Conservation (phyloP, 371 early-diverging fungal species). For the Rhizopus delemar region DNA sequence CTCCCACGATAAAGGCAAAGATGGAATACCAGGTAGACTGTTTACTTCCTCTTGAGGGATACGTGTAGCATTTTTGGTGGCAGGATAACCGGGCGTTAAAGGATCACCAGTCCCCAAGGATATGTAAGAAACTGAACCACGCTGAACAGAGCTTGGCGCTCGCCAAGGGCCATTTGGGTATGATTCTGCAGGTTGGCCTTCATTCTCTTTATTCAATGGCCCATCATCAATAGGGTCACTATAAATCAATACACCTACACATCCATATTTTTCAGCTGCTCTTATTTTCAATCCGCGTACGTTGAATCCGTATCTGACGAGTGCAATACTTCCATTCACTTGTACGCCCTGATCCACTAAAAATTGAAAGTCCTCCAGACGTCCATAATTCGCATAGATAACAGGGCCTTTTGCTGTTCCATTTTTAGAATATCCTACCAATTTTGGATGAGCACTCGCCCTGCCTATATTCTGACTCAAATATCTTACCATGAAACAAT, state of each 20-base stretch:
- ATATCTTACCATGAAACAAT: slow-evolving; percentile 51
- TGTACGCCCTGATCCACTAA: slow-evolving; percentile 47
- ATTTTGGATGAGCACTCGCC: background rate
- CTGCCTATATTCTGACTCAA: background rate
- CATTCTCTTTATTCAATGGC: slow-evolving; percentile 19
- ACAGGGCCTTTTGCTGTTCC: slow-evolving; percentile 60
- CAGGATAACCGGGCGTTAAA: slow-evolving; percentile 65
- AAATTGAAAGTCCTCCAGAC: slow-evolving; percentile 55
- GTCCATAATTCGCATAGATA: slow-evolving; percentile 68
- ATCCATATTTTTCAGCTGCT: slow-evolving; percentile 60
- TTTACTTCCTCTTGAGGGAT: slow-evolving; percentile 46
- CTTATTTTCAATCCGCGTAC: slow-evolving; percentile 66
- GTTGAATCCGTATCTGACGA: slow-evolving; percentile 60
- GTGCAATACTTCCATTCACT: slow-evolving; percentile 53
- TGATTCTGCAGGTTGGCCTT: slow-evolving; percentile 28
- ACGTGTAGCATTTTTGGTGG: slow-evolving; percentile 54
- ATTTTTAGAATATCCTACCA: slow-evolving; percentile 46
- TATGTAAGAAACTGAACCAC: slow-evolving; percentile 58
- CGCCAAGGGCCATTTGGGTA: slow-evolving; percentile 71
- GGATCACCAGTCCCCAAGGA: slow-evolving; percentile 60
- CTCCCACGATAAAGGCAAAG: slow-evolving; percentile 64
- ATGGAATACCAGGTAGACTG: slow-evolving; percentile 59
- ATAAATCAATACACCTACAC: slow-evolving; percentile 59
- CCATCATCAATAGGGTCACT: slow-evolving; percentile 64
- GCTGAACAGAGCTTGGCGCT: slow-evolving; percentile 58